Evolutionary conservation across 257 asterid genomes (phyloP), one percentile per base, ranked within the genome.

Genomic region (Solanum gracilifrons): DNA sequence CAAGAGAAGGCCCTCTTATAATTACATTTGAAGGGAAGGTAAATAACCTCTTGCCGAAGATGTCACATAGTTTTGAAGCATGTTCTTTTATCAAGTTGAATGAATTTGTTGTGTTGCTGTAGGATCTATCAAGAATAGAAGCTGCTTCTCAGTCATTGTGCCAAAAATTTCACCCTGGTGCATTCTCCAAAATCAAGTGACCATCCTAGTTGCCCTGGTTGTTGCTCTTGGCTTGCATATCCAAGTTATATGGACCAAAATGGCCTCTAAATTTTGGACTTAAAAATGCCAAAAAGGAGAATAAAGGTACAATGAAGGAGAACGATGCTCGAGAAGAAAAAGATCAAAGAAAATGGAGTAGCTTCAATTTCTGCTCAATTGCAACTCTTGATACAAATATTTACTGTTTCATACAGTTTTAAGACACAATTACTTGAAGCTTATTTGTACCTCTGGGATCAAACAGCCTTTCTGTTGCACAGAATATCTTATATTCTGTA

Each of bases 11-110:
- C 27, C 92, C 93, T 39, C 90, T 96, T 73, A 41, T 95, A 83
- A 87, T 95, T 60, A 91, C 91, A 87, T 90, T 94, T 6, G 89
- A 90, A 88, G 98, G 98, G 79, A 95, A 94, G 95, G 98, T 94
- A 90, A 90, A 86, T 77, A 55, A 60, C 62, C 6, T 32, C 8
- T 86, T 46, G 79, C 32, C 35, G 31, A 55, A 36, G 20, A 23
- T 86, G 9, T 75, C 39, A 10, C 18, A 39, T 73, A n/a, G 64
- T 46, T 80, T 89, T 75, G 39, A 9, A 79, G 10, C 32, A 60
- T 35, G 48, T 85, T 36, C 9, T 21, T 60, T 39, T 9, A 33
- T 74, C 46, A 36, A 86, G 23, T 82, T 60, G 64, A 82, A 88
- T 39, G 10, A 9, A 33, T 82, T 39, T 89, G 68, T 90, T 89